Percentiles rank a stretch among this genome's conserved stretches.
Conservation (phyloP, 768 basidiomycete species). For the Chiua virens region DNA sequence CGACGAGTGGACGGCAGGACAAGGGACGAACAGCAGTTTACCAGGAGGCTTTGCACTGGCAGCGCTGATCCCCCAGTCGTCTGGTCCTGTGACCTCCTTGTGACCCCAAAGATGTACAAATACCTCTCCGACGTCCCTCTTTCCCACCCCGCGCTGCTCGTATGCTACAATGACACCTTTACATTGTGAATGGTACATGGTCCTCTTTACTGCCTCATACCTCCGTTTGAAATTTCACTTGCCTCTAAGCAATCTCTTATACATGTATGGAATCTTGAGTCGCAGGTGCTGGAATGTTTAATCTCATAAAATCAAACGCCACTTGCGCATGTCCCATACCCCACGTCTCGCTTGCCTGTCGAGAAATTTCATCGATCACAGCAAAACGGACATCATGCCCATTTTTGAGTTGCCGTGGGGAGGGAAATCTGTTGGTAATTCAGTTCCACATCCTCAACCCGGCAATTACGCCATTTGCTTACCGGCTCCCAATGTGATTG, state of each 20-base stretch:
- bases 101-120: slow-evolving; percentile 36
- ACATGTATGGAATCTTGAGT: too few species aligned
- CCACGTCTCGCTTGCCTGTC: slow-evolving; percentile 64
- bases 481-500: slow-evolving; percentile 79
- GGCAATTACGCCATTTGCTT: slow-evolving; percentile 10
- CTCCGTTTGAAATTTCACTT: background rate
- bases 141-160: too few species aligned
- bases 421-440: slow-evolving; percentile 46
- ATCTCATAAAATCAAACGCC: slow-evolving; percentile 58
- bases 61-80: slow-evolving; percentile 10
- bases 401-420: slow-evolving; percentile 39
- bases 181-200: too few species aligned
- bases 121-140: background rate
- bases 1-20: slow-evolving; percentile 21
- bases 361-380: slow-evolving; percentile 60
- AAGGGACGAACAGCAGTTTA: slow-evolving; percentile 21
- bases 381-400: slow-evolving; percentile 34
- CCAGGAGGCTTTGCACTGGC: slow-evolving; percentile 22
- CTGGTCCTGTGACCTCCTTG: slow-evolving; percentile 33
- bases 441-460: background rate
- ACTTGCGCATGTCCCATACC: slow-evolving; percentile 45
- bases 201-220: background rate
- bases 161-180: too few species aligned
- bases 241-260: background rate
- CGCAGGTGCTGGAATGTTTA: slow-evolving; percentile 47